Base-by-base conservation (phyloP, 306 rosid species). In the Cucumis melo region DNA sequence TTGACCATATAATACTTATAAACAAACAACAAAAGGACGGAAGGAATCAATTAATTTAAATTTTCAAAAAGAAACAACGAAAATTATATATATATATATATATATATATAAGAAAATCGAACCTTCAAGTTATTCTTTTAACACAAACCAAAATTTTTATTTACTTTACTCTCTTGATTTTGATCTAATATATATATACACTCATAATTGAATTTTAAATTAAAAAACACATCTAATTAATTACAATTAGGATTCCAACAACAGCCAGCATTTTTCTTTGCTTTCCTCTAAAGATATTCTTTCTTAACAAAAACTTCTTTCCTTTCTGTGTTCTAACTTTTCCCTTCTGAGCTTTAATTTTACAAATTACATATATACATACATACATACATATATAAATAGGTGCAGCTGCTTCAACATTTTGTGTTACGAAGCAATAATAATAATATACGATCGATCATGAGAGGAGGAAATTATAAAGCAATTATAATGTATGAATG, bases 271-370 rank as follows among this genome's bases (percentile, higher is more conserved):
- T 75, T 74, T 77, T 74, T 82, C 84, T 82, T 89, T 91, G 79
- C 98, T 87, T 88, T 86, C 75, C 76, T 56, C 77, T 79, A 76
- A 84, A 91, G 98, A 87, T 84, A 93, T 89, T 89, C 96, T 82
- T 82, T 66, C 83, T 74, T 57, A 82, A 78, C 83, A 77, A 80
- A 71, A 48, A 44, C 68, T 76, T 67, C 32, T 78, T 77, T 80
- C 55, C 78, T 61, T 53, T 36, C 60, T 44, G 44, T 44, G 44
- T 67, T 68, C 81, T 14, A 50, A 57, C 48, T 19, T 44, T 74
- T 66, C 27, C 41, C 67, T 86, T 73, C 70, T 90, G 83, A 75
- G 82, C 34, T 32, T 32, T 32, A 32, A 78, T 74, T 74, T 85
- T 83, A 79, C 86, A 84, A 76, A 84, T 27, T 5, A 50, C 13